Percentiles rank a stretch among this genome's conserved stretches.
phyloP scores from a whole-genome alignment of 2,329 filamentous ascomycete species.

The Aspergillus sp. region DNA sequence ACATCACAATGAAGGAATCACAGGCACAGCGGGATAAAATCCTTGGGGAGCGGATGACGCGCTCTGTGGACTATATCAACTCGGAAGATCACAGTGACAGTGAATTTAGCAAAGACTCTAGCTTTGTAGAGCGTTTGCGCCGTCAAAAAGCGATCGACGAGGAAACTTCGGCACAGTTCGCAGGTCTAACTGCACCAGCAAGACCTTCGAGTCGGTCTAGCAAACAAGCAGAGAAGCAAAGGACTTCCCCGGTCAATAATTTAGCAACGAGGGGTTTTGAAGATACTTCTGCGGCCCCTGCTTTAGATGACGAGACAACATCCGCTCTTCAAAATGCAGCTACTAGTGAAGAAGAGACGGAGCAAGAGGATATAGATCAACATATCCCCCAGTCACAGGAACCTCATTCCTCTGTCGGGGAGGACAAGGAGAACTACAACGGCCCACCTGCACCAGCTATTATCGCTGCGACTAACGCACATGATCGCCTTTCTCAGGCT shows the following conservation, averaged over 20 bases:
- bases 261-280: slow-evolving; percentile 3
- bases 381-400: slow-evolving; percentile 25
- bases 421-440: slow-evolving; percentile 45
- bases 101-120: slow-evolving; percentile 41
- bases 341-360: slow-evolving; percentile 42
- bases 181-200: slow-evolving; percentile 28
- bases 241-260: slow-evolving; percentile 2
- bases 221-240: slow-evolving; percentile 1
- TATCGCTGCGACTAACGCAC: slow-evolving; percentile 27
- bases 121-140: slow-evolving; percentile 29
- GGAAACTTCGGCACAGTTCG: slow-evolving; percentile 31
- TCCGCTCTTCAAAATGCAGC: slow-evolving; percentile 16
- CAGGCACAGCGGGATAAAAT: slow-evolving; percentile 36
- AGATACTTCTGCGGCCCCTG: slow-evolving; percentile 5
- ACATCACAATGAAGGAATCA: slow-evolving; percentile 44
- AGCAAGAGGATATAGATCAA: slow-evolving; percentile 34
- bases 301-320: slow-evolving; percentile 9
- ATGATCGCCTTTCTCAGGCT: slow-evolving; percentile 34
- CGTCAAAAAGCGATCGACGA: slow-evolving; percentile 29
- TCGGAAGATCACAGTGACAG: slow-evolving; percentile 33
- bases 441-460: slow-evolving; percentile 21
- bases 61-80: slow-evolving; percentile 30
- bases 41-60: slow-evolving; percentile 25
- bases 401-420: slow-evolving; percentile 29
- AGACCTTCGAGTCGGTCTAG: slow-evolving; percentile 11